A percentile compares a stretch with the other conserved stretches of the same genome.
Evolutionary conservation across 306 rosid genomes (phyloP).

Genomic region (Acacia confusa): DNA sequence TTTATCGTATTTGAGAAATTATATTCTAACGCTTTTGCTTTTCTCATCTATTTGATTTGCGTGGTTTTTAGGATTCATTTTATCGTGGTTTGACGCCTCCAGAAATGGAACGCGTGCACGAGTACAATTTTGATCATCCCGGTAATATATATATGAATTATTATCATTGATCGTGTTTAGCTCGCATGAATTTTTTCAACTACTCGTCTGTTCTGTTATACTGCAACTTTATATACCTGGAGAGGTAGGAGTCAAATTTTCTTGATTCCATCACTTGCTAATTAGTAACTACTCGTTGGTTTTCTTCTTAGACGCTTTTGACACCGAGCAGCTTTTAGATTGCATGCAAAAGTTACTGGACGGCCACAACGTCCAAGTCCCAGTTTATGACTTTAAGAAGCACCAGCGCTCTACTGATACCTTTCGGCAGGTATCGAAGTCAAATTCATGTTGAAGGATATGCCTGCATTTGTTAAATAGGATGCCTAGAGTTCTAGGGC

Average conservation of each 20-base stretch:
- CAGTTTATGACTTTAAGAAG: conserved; percentile 87
- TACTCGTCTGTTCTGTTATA: not conserved
- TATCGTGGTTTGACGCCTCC: conserved; percentile 93
- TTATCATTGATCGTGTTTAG: not conserved
- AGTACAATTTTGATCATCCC: conserved; percentile 97
- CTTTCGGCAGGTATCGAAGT: conserved; percentile 72
- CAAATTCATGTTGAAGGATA: conserved; percentile 2
- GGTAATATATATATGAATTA: conserved; percentile 46
- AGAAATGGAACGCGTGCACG: conserved; percentile 70
- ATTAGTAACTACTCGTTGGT: not conserved
- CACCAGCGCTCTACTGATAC: conserved; percentile 80
- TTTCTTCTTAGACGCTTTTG: conserved; percentile 71
- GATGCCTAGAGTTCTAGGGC: not conserved
- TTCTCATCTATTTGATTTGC: not conserved
- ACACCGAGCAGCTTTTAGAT: conserved; percentile 85
- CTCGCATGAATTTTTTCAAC: not conserved
- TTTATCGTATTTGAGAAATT: not conserved
- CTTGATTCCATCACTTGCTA: not conserved
- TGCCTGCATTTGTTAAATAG: not conserved
- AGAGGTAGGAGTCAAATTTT: not conserved
- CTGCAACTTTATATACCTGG: not conserved
- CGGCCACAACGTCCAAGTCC: conserved; percentile 79
- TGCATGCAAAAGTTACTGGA: conserved; percentile 62
- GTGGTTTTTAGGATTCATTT: conserved; percentile 70
- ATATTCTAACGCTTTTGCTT: not conserved